These are phyloP conservation scores for Chamaecyparis obtusa DNA, from an alignment of 75 land plant species.

Conservation along the genomic window DNA sequence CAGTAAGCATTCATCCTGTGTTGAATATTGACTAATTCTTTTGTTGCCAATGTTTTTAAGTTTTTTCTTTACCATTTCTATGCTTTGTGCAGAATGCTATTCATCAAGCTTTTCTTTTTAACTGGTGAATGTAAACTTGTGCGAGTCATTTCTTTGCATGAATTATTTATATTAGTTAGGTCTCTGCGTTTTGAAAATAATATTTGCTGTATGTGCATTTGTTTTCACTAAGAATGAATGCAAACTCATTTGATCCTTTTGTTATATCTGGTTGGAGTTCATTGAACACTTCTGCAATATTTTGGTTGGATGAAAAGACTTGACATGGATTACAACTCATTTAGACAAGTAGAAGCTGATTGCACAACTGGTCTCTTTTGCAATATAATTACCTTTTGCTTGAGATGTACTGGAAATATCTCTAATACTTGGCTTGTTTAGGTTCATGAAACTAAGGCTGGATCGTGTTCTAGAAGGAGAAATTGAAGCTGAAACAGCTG, in stretches of 20 bases:
- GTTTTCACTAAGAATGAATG: background rate
- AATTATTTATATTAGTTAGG: background rate
- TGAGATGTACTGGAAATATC: background rate
- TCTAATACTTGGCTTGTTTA: slow-evolving; percentile 18
- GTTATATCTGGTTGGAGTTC: background rate
- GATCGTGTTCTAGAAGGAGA: slow-evolving; percentile 77
- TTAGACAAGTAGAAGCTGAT: background rate
- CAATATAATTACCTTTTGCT: background rate
- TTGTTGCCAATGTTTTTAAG: background rate
- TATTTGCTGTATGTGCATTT: background rate
- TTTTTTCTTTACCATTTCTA: background rate
- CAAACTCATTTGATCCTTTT: background rate
- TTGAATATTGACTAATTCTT: background rate
- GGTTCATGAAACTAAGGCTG: slow-evolving; percentile 92
- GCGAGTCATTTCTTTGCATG: background rate
- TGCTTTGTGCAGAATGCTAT: background rate
- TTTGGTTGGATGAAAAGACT: background rate
- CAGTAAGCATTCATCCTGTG: background rate
- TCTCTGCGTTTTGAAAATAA: background rate
- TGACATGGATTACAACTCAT: background rate
- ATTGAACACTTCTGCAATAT: background rate
- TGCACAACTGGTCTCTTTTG: background rate
- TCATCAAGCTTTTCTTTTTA: background rate
- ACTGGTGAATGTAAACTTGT: background rate
- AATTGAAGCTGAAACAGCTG: slow-evolving; percentile 60